Base-by-base conservation (phyloP, 1,139 yeast species). In the Sugiyamaella japonica region DNA sequence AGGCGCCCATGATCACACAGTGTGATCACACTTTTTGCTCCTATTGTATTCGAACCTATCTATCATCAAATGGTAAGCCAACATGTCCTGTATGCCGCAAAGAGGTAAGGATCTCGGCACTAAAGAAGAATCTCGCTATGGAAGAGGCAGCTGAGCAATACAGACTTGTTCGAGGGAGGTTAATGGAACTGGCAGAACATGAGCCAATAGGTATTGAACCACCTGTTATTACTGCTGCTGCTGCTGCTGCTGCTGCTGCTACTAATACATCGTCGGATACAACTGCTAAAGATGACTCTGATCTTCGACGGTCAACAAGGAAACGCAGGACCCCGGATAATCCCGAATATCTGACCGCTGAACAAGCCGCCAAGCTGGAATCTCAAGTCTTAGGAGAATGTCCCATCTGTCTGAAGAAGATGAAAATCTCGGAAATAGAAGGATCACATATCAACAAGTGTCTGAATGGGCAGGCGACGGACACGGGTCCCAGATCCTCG, bases 1-100 rank as follows among this genome's bases (percentile, higher is more conserved):
- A 73, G 45, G 91, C 95, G 0, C 98, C 99, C 1, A 90, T 89
- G 53, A 74, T 87, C 44, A 88, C 97, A 1, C 79, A 85, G 6
- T 91, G 98, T 72, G 86, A 88, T 48, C 98, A 93, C 68, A 85
- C 95, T 0, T 93, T 90, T 67, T 93, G 99, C 69, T 89, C 97
- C 0, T 78, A 85, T 20, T 93, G 99, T 68, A 88, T 93, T 37
- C 77, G 97, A 57, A 81, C 86, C 59, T 83, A 85, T 59, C 71
- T 91, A 47, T 31, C 49, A 9, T 36, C 39, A 12, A 74, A 83
- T 23, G 73, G 72, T 43, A 82, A 81, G 37, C 78, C 79, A 39
- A 73, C 79, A 55, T 93, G 98, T 67, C 98, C 98, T 0, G 72
- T 88, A 50, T 93, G 99, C 69, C 79, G 86, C 38, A 75, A 80